These are phyloP conservation scores for Fusarium tanahbumbuense DNA, from an alignment of 2,329 filamentous ascomycete genomes.

Conservation along the genomic window DNA sequence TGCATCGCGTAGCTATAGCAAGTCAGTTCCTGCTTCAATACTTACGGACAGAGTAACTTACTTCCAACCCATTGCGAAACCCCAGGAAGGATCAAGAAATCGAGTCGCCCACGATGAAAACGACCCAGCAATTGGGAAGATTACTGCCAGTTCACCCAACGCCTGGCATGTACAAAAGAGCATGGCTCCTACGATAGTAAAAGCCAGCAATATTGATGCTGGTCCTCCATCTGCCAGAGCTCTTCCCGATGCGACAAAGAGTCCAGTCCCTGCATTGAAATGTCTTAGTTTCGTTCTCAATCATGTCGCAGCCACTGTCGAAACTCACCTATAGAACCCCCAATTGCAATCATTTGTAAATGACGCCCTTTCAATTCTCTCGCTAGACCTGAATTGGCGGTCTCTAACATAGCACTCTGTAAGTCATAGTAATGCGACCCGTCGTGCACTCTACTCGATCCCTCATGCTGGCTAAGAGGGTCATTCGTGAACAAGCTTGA, in stretches of 20 bases:
- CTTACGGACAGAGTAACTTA: conserved; percentile 55
- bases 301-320: not conserved
- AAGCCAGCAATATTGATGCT: conserved; percentile 82
- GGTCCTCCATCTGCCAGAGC: conserved; percentile 80
- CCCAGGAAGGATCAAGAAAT: conserved; percentile 94
- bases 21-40: conserved; percentile 1
- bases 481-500: conserved; percentile 61
- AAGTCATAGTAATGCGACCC: conserved; percentile 66
- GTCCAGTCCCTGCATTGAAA: conserved; percentile 71
- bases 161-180: conserved; percentile 93
- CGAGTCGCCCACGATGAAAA: conserved; percentile 93
- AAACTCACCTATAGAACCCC: conserved; percentile 81
- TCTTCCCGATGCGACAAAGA: conserved; percentile 86
- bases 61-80: conserved; percentile 96
- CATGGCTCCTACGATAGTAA: conserved; percentile 83
- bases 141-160: conserved; percentile 88
- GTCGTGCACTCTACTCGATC: conserved; percentile 48
- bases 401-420: conserved; percentile 73
- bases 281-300: conserved; percentile 28
- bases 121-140: conserved; percentile 90
- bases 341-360: conserved; percentile 97
- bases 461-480: conserved; percentile 53
- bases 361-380: conserved; percentile 85
- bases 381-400: conserved; percentile 79
- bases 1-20: conserved; percentile 79